Base-by-base conservation (phyloP, 192 early-diverging fungal species). In the Umbelopsis ramanniana region DNA sequence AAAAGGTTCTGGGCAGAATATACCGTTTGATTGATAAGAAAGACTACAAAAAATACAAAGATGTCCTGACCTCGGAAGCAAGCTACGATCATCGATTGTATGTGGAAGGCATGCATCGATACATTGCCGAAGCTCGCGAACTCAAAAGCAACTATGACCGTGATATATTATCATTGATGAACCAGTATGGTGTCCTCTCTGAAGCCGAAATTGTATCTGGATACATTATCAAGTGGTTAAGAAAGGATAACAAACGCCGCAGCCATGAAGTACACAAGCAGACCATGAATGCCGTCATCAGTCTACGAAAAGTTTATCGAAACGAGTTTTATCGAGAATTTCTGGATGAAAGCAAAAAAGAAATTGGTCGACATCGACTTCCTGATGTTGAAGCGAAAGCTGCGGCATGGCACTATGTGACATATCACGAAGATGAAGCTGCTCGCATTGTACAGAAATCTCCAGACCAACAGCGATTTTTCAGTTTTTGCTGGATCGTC, bases 321-420 rank as follows among this genome's bases (percentile, higher is more conserved):
- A 66, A 71, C 2, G 63, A 79, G 4, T 89, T 93, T 37, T 83
- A 87, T 46, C 48, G 78, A 45, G 76, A 82, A 38, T 83, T 88
- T 70, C 19, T 67, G 23, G 5, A 37, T 2, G 70, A 74, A 14
- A 79, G 76, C 9, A 57, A 70, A 0, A 76, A 73, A 43, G 40
- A 71, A 11, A 40, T 80, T 3, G n/a, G 77, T 11, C 52, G 52
- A 0, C 76, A 70, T 14, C 37, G 46, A 45, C 45, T 60, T 4
- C 53, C 45, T 15, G 40, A 52, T 15, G 66, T 84, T 29, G 81
- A 86, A 38, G 78, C 70, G 14, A 89, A 87, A 63, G 89, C 87
- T 0, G 84, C 77, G 6, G 89, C 92, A 0, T 93, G 92, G 92
- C 92, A 93, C 60, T 85, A 89, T 43, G 92, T 86, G 14, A 88